Base-by-base conservation (phyloP, 164 flowering plant species). In the Liquidambar formosana region DNA sequence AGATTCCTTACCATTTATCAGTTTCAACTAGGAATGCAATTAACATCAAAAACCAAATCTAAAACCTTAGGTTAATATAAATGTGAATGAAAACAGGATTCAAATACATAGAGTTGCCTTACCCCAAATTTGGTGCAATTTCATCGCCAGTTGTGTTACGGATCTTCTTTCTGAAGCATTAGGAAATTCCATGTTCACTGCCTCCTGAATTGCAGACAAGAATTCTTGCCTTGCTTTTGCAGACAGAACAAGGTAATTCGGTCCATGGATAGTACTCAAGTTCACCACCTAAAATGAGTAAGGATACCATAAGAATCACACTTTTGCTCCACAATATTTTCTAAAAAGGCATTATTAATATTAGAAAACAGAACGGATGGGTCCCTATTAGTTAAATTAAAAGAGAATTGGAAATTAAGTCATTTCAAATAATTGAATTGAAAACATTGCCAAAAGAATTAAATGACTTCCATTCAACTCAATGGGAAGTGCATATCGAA, bases 91-190 rank as follows among this genome's bases (percentile, higher is more conserved):
- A 41, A 23, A 18, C 45, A 13, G 56, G 16, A 25, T 25, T 43
- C 38, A 21, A 14, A 15, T 57, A 26, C 27, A 12, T 46, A 63
- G n/a, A n/a, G 58, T 59, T 53, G 38, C 8, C 87, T 83, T 65
- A 91, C 94, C 95, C 97, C 93, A 91, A 48, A 83, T 63, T 73
- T 88, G 89, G 51, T 69, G 84, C 82, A 93, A 73, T 73, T 78
- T 85, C 73, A 78, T 45, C 45, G 84, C 90, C 45, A 87, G 68
- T 75, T 91, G 84, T 61, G 73, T 65, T 49, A 86, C 63, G 33
- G 79, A 74, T 81, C 85, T 87, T 80, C 80, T 82, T 74, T 89
- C 87, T 22, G 83, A 77, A 53, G 78, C 83, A 72, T 76, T 82
- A 9, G 83, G 68, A 65, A 86, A 79, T 38, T 84, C 82, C 82